These are phyloP conservation scores for Crithidia sp. DNA, from an alignment of 208 protist genomes.

Conservation along the genomic window DNA sequence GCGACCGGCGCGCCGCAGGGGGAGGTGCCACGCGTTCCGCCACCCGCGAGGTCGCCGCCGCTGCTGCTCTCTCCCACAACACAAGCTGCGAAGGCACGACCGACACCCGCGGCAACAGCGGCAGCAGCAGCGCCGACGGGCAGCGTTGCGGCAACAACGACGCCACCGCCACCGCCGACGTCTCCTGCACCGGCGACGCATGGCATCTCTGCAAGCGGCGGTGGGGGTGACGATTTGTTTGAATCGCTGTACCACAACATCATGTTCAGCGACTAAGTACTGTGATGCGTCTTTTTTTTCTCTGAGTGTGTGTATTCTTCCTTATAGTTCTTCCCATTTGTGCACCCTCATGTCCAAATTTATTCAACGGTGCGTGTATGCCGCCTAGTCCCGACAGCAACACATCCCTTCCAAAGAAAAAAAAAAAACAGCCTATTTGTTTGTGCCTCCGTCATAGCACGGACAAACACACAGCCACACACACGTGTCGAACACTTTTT, in stretches of 20 bases:
- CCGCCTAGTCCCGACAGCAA: too few species aligned
- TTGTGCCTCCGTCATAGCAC: too few species aligned
- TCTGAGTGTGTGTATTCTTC: constrained; percentile 3
- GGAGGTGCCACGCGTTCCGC: background rate
- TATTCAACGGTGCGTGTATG: too few species aligned
- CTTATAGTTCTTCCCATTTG: background rate
- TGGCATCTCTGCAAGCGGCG: too few species aligned
- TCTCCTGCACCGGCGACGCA: background rate
- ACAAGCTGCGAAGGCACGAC: background rate
- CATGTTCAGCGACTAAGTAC: constrained; percentile 32
- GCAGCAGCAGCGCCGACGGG: too few species aligned
- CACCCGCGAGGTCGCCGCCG: background rate
- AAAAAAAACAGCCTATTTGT: too few species aligned
- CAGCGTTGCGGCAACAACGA: too few species aligned
- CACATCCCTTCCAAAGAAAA: too few species aligned
- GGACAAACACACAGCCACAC: too few species aligned
- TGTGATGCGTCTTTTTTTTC: background rate
- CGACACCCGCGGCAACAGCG: too few species aligned
- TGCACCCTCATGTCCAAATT: background rate
- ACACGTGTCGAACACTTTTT: too few species aligned
- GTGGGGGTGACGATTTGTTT: constrained; percentile 50
- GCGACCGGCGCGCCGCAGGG: background rate
- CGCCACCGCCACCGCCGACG: too few species aligned
- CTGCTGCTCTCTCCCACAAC: background rate
- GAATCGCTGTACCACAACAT: constrained; percentile 62